phyloP scores from a whole-genome alignment of 2,329 filamentous ascomycete genomes.

The Ophiocordyceps camponoti-saundersi region DNA sequence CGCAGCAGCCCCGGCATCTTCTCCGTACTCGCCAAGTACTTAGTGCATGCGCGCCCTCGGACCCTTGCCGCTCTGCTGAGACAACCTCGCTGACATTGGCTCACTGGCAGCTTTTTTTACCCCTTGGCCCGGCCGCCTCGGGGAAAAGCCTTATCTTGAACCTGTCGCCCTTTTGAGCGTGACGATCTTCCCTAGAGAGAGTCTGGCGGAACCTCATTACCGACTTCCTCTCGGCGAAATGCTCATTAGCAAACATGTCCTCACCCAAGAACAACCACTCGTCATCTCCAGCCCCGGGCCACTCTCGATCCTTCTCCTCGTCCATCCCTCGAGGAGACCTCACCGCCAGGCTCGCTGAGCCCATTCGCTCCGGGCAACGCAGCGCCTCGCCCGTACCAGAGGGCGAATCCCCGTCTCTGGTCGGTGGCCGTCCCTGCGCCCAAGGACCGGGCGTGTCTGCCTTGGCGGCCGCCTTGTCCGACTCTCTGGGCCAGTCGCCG shows the following conservation, averaged over 20 bases:
- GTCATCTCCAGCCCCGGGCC: constrained; percentile 26
- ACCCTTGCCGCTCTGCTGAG: not conserved
- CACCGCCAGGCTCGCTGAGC: constrained; percentile 44
- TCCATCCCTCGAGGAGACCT: constrained; percentile 40
- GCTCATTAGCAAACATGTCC: constrained; percentile 13
- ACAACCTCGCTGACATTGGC: not conserved
- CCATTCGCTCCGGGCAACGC: constrained; percentile 25
- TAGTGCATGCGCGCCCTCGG: not conserved
- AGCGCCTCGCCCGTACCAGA: constrained; percentile 18
- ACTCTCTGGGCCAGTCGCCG: constrained; percentile 53
- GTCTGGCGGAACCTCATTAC: too few species aligned
- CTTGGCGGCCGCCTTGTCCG: constrained; percentile 71
- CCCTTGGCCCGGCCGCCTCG: not conserved
- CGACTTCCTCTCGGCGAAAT: not conserved
- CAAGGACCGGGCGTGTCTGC: constrained; percentile 74
- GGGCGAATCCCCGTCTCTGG: constrained; percentile 39
- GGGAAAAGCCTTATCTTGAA: not conserved
- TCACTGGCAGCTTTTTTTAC: not conserved
- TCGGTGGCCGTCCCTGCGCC: constrained; percentile 44
- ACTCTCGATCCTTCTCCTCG: constrained; percentile 27
- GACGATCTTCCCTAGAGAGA: not conserved
- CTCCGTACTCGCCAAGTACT: not conserved
- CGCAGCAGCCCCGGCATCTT: not conserved
- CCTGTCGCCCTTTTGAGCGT: not conserved
- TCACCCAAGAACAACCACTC: constrained; percentile 23